Conservation (phyloP, 129 eudicot species). For the Artemisia tridentata region DNA sequence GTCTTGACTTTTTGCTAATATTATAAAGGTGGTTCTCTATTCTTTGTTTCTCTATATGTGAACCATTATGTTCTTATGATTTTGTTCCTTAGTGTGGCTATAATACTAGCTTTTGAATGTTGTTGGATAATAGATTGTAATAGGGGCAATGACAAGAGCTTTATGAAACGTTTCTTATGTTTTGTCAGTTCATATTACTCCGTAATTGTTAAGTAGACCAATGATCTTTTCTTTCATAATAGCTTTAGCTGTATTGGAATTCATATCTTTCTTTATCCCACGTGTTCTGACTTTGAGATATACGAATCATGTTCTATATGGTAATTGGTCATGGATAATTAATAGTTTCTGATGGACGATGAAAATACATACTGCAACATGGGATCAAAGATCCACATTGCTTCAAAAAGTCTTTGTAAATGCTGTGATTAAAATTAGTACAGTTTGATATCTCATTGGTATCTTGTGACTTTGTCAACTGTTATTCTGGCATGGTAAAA, state of each 20-base stretch:
- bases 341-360: background rate
- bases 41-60: slow-evolving; percentile 16
- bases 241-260: too few species aligned
- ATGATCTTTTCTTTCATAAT: too few species aligned
- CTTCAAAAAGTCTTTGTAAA: too few species aligned
- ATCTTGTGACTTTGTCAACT: too few species aligned
- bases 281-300: background rate
- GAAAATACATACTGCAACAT: background rate
- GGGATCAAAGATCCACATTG: too few species aligned
- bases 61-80: slow-evolving; percentile 1
- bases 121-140: background rate
- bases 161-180: background rate
- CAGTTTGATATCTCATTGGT: too few species aligned
- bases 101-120: slow-evolving; percentile 18
- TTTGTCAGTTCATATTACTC: background rate
- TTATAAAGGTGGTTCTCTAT: slow-evolving; percentile 9
- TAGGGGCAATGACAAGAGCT: background rate
- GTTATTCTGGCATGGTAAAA: too few species aligned
- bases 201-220: background rate
- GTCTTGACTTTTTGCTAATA: slow-evolving; percentile 11
- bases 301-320: background rate
- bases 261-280: background rate
- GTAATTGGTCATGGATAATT: background rate
- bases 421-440: too few species aligned
- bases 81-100: slow-evolving; percentile 19